phyloP scores from a whole-genome alignment of 345 rosid genomes.

The Salix suchowensis region DNA sequence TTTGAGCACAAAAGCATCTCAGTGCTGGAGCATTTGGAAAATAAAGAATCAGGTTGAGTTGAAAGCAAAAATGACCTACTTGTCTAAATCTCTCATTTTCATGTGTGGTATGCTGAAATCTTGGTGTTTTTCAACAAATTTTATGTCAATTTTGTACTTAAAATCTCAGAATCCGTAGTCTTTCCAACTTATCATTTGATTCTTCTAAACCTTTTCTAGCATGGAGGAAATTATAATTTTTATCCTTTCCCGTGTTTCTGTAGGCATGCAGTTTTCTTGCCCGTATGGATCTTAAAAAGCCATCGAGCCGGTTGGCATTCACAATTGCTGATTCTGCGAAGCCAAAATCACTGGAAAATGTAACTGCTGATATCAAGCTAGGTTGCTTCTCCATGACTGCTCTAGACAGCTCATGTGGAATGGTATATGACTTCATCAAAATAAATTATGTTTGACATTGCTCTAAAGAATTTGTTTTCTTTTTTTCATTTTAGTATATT shows the following conservation, averaged over 20 bases:
- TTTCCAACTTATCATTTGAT: background rate
- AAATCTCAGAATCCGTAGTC: background rate
- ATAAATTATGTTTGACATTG: background rate
- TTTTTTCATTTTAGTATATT: background rate
- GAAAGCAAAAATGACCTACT: slow-evolving; percentile 7
- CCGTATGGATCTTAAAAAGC: slow-evolving; percentile 74
- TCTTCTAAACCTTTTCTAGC: slow-evolving; percentile 3
- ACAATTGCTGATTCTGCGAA: slow-evolving; percentile 79
- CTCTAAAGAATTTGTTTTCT: background rate
- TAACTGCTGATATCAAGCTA: slow-evolving; percentile 79
- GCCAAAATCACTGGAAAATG: slow-evolving; percentile 80
- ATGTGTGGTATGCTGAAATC: background rate
- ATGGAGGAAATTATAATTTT: background rate
- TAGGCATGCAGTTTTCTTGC: slow-evolving; percentile 99
- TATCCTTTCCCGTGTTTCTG: slow-evolving; percentile 22
- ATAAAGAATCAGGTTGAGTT: slow-evolving; percentile 90
- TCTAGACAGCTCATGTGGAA: slow-evolving; percentile 87
- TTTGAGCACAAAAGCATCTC: slow-evolving; percentile 65
- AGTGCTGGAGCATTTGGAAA: slow-evolving; percentile 97
- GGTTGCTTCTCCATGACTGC: slow-evolving; percentile 80
- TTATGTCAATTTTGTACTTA: background rate
- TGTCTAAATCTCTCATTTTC: background rate
- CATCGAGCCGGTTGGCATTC: slow-evolving; percentile 72
- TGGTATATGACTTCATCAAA: slow-evolving; percentile 45
- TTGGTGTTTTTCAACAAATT: background rate